These are phyloP conservation scores for Euptelea pleiosperma DNA, from an alignment of 164 flowering plant genomes.

Conservation along the genomic window DNA sequence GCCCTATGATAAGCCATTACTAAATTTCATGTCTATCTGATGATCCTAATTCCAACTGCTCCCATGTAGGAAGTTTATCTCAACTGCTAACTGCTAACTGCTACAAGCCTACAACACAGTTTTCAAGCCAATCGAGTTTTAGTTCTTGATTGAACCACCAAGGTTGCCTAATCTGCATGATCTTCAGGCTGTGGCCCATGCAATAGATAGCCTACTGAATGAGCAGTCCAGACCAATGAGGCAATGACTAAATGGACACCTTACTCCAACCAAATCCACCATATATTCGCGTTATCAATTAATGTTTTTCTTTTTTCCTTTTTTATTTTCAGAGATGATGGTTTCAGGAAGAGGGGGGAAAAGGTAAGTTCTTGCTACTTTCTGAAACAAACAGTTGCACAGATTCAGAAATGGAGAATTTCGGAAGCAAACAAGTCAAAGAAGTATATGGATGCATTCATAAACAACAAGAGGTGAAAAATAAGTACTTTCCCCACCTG, in stretches of 20 bases:
- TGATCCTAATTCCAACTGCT: no score
- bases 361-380: background rate
- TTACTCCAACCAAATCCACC: background rate
- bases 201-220: background rate
- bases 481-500: constrained; percentile 45
- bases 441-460: no score
- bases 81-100: no score
- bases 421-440: no score
- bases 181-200: background rate
- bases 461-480: background rate
- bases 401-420: background rate
- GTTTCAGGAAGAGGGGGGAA: no score
- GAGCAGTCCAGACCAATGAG: background rate
- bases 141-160: no score
- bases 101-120: no score
- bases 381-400: background rate
- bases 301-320: background rate
- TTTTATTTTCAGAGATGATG: no score
- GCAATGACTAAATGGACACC: no score
- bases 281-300: background rate
- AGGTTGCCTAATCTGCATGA: background rate
- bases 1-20: background rate
- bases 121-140: no score
- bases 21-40: no score
- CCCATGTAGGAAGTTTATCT: no score